Evolutionary conservation across 805 yeast genomes (phyloP).

Genomic region (Pichia ethanolica): DNA sequence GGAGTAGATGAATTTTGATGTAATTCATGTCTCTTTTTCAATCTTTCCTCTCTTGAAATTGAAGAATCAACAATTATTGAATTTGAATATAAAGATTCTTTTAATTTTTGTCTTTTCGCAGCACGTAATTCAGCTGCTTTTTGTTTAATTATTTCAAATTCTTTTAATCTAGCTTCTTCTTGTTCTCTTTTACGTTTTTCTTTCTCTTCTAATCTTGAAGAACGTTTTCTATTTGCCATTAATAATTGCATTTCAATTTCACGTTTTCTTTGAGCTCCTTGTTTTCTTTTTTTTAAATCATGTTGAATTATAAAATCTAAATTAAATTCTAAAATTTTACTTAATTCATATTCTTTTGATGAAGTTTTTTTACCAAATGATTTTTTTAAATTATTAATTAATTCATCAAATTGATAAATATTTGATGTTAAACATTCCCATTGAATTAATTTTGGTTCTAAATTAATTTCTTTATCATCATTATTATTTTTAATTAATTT

Average conservation of each 20-base stretch:
- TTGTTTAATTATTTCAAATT: constrained; percentile 37
- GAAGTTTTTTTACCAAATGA: constrained; percentile 26
- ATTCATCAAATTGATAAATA: constrained; percentile 35
- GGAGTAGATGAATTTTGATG: background rate
- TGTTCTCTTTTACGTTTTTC: constrained; percentile 47
- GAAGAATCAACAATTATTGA: constrained; percentile 9
- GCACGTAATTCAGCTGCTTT: constrained; percentile 40
- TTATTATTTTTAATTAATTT: constrained; percentile 12
- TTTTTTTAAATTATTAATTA: constrained; percentile 24
- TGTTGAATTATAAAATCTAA: constrained; percentile 31
- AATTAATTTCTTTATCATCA: constrained; percentile 14
- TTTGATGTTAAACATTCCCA: constrained; percentile 38
- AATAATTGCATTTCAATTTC: constrained; percentile 58
- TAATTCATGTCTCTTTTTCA: constrained; percentile 13
- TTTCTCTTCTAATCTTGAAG: constrained; percentile 65
- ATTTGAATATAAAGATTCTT: constrained; percentile 19
- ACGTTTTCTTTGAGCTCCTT: constrained; percentile 47
- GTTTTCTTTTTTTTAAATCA: constrained; percentile 49
- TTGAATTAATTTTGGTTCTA: constrained; percentile 31
- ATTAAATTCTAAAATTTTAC: constrained; percentile 24
- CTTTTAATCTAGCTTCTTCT: constrained; percentile 37
- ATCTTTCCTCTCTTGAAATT: constrained; percentile 29
- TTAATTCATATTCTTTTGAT: constrained; percentile 23
- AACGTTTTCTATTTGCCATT: constrained; percentile 62
- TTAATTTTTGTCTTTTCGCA: constrained; percentile 30